Percentiles rank a stretch among this genome's conserved stretches.
Conservation (phyloP, 2,329 filamentous ascomycete species). For the Pseudodiploospora longispora region DNA sequence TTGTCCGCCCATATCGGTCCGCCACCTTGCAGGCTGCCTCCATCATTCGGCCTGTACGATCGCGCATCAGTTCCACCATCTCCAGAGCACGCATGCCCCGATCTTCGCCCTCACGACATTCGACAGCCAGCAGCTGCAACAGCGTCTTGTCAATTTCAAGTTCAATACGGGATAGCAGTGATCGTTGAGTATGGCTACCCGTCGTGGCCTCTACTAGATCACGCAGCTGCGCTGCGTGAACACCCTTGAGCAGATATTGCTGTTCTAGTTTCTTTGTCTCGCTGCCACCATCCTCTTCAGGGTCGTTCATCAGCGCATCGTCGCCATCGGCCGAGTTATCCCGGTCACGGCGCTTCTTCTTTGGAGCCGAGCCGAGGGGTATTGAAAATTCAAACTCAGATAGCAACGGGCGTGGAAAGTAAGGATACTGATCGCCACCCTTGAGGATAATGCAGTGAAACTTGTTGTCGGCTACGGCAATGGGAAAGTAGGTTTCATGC, state of each 20-base stretch:
- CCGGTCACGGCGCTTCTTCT: conserved; percentile 21
- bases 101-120: conserved; percentile 90
- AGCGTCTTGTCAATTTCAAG: conserved; percentile 85
- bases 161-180: conserved; percentile 61
- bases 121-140: conserved; percentile 77
- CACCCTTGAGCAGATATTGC: conserved; percentile 64
- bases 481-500: conserved; percentile 86
- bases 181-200: conserved; percentile 49
- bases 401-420: conserved; percentile 82
- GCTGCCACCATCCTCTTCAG: conserved; percentile 22
- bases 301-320: conserved; percentile 8
- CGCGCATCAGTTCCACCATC: conserved; percentile 76
- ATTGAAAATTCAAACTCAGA: conserved; percentile 91
- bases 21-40: conserved; percentile 89
- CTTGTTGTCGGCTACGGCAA: conserved; percentile 81
- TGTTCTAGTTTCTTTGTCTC: conserved; percentile 68
- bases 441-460: conserved; percentile 99
- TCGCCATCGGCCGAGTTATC: conserved; percentile 19
- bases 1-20: conserved; percentile 67
- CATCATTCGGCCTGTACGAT: conserved; percentile 79
- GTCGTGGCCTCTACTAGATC: conserved; percentile 66
- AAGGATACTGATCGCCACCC: conserved; percentile 85
- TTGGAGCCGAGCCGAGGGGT: conserved; percentile 55
- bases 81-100: conserved; percentile 91
- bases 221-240: conserved; percentile 65